Evolutionary conservation across 2,329 filamentous ascomycete genomes (phyloP).

Genomic region (Epichloe uncinata): DNA sequence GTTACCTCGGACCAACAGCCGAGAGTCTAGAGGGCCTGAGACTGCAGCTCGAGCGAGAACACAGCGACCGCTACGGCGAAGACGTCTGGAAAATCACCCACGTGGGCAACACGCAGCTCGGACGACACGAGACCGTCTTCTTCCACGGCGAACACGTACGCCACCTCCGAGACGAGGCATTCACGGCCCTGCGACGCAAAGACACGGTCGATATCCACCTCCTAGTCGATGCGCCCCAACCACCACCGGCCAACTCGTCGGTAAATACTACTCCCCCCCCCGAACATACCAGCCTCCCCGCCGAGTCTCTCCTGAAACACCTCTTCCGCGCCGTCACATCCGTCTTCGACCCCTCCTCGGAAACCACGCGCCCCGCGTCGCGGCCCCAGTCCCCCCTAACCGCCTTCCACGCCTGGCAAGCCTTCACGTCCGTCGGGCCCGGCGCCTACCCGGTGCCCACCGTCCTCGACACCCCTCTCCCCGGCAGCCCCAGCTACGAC

Average conservation of each 20-base stretch:
- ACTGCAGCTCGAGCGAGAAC: slow-evolving; percentile 55
- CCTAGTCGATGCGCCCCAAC: slow-evolving; percentile 21
- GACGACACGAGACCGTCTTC: slow-evolving; percentile 77
- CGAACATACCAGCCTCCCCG: slow-evolving; percentile 7
- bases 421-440: slow-evolving; percentile 37
- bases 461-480: slow-evolving; percentile 40
- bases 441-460: slow-evolving; percentile 60
- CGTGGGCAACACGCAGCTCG: slow-evolving; percentile 68
- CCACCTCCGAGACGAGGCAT: slow-evolving; percentile 70
- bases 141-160: slow-evolving; percentile 64
- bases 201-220: slow-evolving; percentile 63
- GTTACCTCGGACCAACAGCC: slow-evolving; percentile 30
- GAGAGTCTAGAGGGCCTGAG: slow-evolving; percentile 42
- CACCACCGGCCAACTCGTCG: slow-evolving; percentile 15
- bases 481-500: slow-evolving; percentile 28
- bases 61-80: slow-evolving; percentile 25
- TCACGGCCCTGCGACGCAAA: slow-evolving; percentile 62
- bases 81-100: slow-evolving; percentile 59
- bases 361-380: slow-evolving; percentile 16
- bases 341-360: slow-evolving; percentile 24
- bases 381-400: slow-evolving; percentile 22
- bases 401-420: slow-evolving; percentile 33
- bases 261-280: background rate
- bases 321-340: slow-evolving; percentile 33
- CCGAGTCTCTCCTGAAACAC: slow-evolving; percentile 31